Base-by-base conservation (phyloP, 78 protist genomes). In the Dictyostelium intermedium region DNA sequence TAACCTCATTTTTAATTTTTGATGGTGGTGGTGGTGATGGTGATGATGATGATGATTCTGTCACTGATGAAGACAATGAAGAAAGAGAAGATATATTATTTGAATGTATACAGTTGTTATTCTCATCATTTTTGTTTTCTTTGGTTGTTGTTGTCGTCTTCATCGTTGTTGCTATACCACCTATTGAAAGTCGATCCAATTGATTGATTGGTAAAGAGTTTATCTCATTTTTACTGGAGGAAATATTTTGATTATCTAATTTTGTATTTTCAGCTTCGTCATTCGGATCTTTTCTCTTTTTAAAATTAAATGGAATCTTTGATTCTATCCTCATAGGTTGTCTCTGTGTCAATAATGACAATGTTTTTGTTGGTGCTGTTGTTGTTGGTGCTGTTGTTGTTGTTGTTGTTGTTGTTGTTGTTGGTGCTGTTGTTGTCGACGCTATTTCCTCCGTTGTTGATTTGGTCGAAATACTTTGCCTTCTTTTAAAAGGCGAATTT, bases 271-370 rank as follows among this genome's bases (percentile, higher is more conserved):
- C 27, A 9, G 8, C 16, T 16, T 74, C 81, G 2, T 60, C 27
- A 76, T 39, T 76, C 13, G 39, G 32, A 76, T 76, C 82, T 76
- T 76, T 76, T 76, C 82, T 76, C 53, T 76, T 76, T 76, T 39
- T 76, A 39, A 41, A 76, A 39, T 41, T 76, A 39, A 76, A 76
- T 41, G 56, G 1, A 4, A 41, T 11, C 53, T 76, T 76, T 20
- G 53, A 23, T 9, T 50, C 61, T 50, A 50, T 50, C 61, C 2
- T 50, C 61, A 50, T 16, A 3, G 61, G 61, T 50, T 50, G 61
- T 50, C n/a, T 25, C 47, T 72, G 79, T 25, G 25, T 25, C 23
- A 0, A 9, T 23, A 13, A 60, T 60, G 70, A 20, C 1, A 16
- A 20, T 20, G 25, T 20, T 60, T n/a, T 1, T 23, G 70, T 9